phyloP scores from a whole-genome alignment of 2,329 filamentous ascomycete genomes.

The Sclerotinia spermophila region DNA sequence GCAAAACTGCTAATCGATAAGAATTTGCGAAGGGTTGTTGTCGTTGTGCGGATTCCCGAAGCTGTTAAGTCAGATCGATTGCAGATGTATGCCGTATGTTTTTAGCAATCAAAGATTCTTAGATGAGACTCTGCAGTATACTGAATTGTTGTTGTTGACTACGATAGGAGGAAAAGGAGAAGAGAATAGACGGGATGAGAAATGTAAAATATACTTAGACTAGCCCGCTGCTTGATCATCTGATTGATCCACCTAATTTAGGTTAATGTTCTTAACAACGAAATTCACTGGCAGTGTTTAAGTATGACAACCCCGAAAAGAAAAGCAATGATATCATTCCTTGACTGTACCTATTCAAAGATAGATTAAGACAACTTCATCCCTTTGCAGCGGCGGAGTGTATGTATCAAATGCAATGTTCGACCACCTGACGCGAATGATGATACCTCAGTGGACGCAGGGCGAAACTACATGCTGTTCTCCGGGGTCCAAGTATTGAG shows the following conservation, averaged over 20 bases:
- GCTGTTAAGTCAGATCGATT: conserved; percentile 12
- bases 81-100: conserved; percentile 5
- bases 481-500: not conserved
- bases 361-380: not conserved
- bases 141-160: not conserved
- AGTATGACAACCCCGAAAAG: not conserved
- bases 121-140: not conserved
- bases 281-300: not conserved
- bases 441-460: not conserved
- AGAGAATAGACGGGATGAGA: not conserved
- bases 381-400: not conserved
- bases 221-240: conserved; percentile 3
- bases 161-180: not conserved
- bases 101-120: conserved; percentile 16
- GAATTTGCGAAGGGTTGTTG: not conserved
- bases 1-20: not conserved
- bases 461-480: not conserved
- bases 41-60: not conserved
- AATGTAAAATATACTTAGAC: conserved; percentile 15
- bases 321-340: not conserved
- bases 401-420: not conserved
- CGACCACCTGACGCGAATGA: conserved; percentile 7
- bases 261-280: not conserved
- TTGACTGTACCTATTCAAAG: not conserved
- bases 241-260: conserved; percentile 9